Evolutionary conservation across 805 yeast species (phyloP).

Genomic region (Kodamaea restingae): DNA sequence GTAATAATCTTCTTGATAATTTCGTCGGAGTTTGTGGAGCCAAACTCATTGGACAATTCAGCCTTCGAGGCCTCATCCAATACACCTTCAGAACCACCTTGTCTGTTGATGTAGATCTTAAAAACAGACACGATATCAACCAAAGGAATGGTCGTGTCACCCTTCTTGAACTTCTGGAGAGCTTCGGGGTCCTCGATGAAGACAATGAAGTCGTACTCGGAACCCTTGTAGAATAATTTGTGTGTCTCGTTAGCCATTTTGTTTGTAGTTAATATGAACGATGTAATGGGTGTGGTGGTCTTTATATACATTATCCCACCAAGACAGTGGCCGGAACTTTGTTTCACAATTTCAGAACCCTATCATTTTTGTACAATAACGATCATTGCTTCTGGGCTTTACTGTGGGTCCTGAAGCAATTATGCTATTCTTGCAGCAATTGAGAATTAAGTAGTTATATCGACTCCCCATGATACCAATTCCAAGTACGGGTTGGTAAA

Average conservation of each 20-base stretch:
- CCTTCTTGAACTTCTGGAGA: constrained; percentile 45
- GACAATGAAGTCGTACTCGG: constrained; percentile 57
- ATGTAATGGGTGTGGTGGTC: no score
- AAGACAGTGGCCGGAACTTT: neutral
- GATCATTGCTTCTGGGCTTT: neutral
- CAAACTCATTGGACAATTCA: constrained; percentile 67
- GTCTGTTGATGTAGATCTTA: constrained; percentile 58
- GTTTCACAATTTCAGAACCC: neutral
- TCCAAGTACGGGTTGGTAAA: no score
- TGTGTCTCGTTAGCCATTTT: constrained; percentile 19
- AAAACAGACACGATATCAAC: constrained; percentile 59
- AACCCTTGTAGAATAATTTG: constrained; percentile 64
- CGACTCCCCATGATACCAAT: no score
- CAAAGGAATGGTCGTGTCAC: constrained; percentile 53
- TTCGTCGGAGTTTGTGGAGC: constrained; percentile 50
- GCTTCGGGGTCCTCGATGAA: constrained; percentile 55
- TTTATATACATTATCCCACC: constrained; percentile 3
- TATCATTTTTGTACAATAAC: neutral
- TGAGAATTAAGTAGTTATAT: no score
- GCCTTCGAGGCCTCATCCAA: constrained; percentile 67
- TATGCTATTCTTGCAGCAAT: neutral
- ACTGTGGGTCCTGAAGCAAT: neutral
- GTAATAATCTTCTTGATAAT: constrained; percentile 55
- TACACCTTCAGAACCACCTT: constrained; percentile 70
- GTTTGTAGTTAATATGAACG: no score